Base-by-base conservation (phyloP, 2,329 filamentous ascomycete species). In the Mycosphaerella arachidis region DNA sequence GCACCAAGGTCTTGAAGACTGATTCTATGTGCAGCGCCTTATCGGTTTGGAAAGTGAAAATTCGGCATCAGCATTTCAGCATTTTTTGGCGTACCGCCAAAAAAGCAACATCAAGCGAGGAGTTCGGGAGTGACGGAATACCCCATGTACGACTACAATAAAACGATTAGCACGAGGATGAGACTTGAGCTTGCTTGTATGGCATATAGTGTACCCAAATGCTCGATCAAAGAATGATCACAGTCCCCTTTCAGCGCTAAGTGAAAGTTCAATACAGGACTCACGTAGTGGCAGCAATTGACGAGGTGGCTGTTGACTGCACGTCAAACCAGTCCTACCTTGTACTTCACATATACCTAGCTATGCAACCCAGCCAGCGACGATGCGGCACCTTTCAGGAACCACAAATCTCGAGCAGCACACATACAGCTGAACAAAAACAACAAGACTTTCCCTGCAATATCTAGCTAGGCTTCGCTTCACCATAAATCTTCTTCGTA, bases 401-500 rank as follows among this genome's bases (percentile, higher is more conserved):
- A 24, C 24, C 24, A 24, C 24, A 24, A 3, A 24, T 24, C 24
- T 24, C 24, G 3, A 24, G 24, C 24, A 24, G 24, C 24, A 24
- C 24, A 24, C 24, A 24, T 24, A 24, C 1, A 24, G 24, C 24
- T 24, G 24, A 24, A 24, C 24, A 24, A 24, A 24, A 24, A 2
- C 24, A 3, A 24, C 24, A 1, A 35, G 2, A 35, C 5, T 35
- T 35, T 35, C 8, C 31, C 31, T 35, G 2, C 31, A 35, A 35
- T 5, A 12, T 8, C 31, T 35, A 12, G 31, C 5, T 35, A 12
- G 31, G 4, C 6, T 33, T 33, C 31, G 31, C 43, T 46, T 24
- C 6, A 16, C 9, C 33, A 53, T 53, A 29, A 8, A 53, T 53
- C 50, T 33, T 53, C 50, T 53, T 53, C 18, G 45, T 56, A 56